phyloP scores from a whole-genome alignment of 176 grass and related monocot genomes.

The Musa troglodytarum region DNA sequence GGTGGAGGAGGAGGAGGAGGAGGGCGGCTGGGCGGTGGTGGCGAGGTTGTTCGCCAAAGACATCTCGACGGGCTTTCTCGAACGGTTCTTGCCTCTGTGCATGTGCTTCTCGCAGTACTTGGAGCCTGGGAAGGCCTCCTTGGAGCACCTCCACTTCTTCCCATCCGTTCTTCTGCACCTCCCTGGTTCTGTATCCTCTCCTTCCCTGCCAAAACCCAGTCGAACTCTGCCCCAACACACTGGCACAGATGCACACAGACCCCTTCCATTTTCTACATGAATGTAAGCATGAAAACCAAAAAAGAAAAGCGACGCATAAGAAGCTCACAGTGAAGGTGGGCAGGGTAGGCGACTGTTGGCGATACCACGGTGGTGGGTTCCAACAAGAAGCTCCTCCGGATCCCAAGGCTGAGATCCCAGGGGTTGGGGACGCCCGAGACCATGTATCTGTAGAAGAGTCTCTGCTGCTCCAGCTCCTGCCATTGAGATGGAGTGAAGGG shows the following conservation, averaged over 20 bases:
- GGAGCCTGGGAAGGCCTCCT: constrained; percentile 84
- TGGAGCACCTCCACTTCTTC: constrained; percentile 96
- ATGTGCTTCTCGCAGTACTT: constrained; percentile 99
- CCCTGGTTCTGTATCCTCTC: constrained; percentile 84
- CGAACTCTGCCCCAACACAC: constrained; percentile 77
- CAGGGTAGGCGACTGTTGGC: constrained; percentile 58
- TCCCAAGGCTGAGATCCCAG: constrained; percentile 66
- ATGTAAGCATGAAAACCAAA: background rate
- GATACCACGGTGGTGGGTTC: constrained; percentile 60
- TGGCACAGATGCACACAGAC: constrained; percentile 1
- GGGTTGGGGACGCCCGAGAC: constrained; percentile 77
- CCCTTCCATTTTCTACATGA: background rate
- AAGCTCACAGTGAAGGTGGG: constrained; percentile 8
- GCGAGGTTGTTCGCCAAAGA: constrained; percentile 51
- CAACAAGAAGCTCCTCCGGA: constrained; percentile 72
- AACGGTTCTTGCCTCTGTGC: constrained; percentile 99
- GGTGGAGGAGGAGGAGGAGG: constrained; percentile 4
- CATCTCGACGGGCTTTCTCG: constrained; percentile 99
- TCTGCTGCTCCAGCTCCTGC: constrained; percentile 96
- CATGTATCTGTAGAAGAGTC: constrained; percentile 92
- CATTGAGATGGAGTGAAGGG: constrained; percentile 92
- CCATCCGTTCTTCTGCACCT: constrained; percentile 83
- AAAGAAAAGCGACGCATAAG: background rate
- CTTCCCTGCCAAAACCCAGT: constrained; percentile 65
- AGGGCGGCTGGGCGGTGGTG: constrained; percentile 12